Evolutionary conservation across 2,329 filamentous ascomycete genomes (phyloP).

Genomic region (Chaetomiaceae sp.): DNA sequence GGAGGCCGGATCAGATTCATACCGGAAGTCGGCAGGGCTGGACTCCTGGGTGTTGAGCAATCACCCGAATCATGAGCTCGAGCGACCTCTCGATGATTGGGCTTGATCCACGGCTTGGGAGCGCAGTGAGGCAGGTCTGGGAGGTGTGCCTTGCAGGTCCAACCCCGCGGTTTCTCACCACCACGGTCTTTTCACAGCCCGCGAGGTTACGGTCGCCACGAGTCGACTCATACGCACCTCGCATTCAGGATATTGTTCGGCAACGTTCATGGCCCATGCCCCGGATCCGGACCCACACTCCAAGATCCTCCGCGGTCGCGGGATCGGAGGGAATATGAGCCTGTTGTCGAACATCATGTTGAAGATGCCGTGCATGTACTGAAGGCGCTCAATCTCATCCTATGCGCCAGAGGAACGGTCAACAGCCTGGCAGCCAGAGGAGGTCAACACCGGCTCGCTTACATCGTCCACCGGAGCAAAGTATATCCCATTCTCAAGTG

Average conservation of each 20-base stretch:
- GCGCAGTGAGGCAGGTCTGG: no score
- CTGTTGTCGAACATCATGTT: conserved; percentile 58
- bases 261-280: conserved; percentile 64
- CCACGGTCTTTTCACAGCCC: no score
- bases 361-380: conserved; percentile 57
- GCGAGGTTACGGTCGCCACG: no score
- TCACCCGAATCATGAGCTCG: no score
- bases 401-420: conserved; percentile 28
- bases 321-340: conserved; percentile 63
- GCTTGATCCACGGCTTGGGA: no score
- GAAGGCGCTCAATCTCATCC: conserved; percentile 63
- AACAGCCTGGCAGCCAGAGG: conserved; percentile 5
- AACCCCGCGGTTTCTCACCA: no score
- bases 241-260: conserved; percentile 55
- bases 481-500: conserved; percentile 58
- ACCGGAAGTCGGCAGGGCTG: no score
- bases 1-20: background rate
- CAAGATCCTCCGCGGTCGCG: conserved; percentile 51
- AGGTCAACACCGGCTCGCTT: conserved; percentile 22
- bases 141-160: no score
- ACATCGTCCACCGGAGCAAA: conserved; percentile 69
- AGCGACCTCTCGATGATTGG: no score
- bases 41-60: no score
- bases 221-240: conserved; percentile 44
- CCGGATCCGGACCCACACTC: conserved; percentile 70